Percentiles rank a stretch among this genome's conserved stretches.
Conservation (phyloP, 192 early-diverging fungal genomes). For the Backusella morwellensis region DNA sequence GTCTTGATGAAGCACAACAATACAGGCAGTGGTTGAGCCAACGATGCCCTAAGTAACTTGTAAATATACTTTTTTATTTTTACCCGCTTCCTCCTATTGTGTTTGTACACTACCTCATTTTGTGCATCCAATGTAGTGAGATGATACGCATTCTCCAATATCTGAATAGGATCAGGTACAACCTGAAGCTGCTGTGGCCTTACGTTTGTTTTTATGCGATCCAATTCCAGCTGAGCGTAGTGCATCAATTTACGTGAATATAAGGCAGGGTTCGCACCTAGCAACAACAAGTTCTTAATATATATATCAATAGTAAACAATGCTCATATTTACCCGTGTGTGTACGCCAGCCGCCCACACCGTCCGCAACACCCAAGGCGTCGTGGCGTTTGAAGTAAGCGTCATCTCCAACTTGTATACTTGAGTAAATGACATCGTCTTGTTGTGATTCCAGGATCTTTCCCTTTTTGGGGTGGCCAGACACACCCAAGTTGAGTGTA, state of each 20-base stretch:
- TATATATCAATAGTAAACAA: slow-evolving; percentile 1
- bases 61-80: background rate
- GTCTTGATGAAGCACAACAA: slow-evolving; percentile 86
- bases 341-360: slow-evolving; percentile 89
- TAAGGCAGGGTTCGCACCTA: slow-evolving; percentile 87
- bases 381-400: slow-evolving; percentile 87
- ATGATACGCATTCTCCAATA: slow-evolving; percentile 16
- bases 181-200: slow-evolving; percentile 14
- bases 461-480: slow-evolving; percentile 46
- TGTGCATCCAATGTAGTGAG: slow-evolving; percentile 55
- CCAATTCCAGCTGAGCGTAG: slow-evolving; percentile 78
- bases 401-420: slow-evolving; percentile 84
- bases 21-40: slow-evolving; percentile 88
- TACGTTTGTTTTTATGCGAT: slow-evolving; percentile 72
- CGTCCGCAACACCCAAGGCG: slow-evolving; percentile 89
- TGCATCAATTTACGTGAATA: slow-evolving; percentile 96
- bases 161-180: slow-evolving; percentile 6
- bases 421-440: slow-evolving; percentile 54
- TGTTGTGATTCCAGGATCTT: slow-evolving; percentile 21
- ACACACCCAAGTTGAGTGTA: slow-evolving; percentile 44
- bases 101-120: slow-evolving; percentile 33
- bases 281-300: background rate
- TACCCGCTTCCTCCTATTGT: background rate
- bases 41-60: slow-evolving; percentile 54
- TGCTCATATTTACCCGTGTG: slow-evolving; percentile 13